Base-by-base conservation (phyloP, 2,329 filamentous ascomycete genomes). In the Pleoardoris graminearum region DNA sequence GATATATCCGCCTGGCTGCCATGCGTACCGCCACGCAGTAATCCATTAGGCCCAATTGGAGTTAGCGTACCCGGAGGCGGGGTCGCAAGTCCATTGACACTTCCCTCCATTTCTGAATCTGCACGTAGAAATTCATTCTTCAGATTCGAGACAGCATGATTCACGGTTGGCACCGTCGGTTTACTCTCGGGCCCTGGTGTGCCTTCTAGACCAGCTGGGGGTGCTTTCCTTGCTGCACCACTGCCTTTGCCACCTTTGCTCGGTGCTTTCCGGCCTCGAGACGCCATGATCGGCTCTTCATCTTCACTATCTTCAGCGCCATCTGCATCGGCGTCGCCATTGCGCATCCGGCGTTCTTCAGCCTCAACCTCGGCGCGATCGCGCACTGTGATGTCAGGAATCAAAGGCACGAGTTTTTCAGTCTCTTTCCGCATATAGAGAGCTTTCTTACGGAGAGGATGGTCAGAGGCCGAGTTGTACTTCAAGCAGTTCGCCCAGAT, bases 401-500 rank as follows among this genome's bases (percentile, higher is more conserved):
- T 99, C 35, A 97, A 78, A 5, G 92, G 92, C 12, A 96, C 92
- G 36, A 99, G 83, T 74, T 97, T 97, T 75, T 97, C 93, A 0
- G 94, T 96, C 75, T 97, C 92, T 71, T 94, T 97, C 61, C 91
- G 86, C 94, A 99, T 97, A 59, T 91, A 90, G 53, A 96, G 86
- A 11, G 94, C 94, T 80, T 97, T 95, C 69, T 94, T 91, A 37
- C 94, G 85, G 44, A 97, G 79, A 22, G 90, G 90, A 67, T 97
- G 91, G 55, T 86, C 86, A 63, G 91, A 87, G 58, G 95, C 91
- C 60, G 90, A 89, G 71, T 99, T 99, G 75, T 97, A 99, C 66
- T 89, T 91, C 50, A 99, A 80, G 71, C 94, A 99, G 69, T 99
- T 99, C 51, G 91, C 85, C 94, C 94, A 99, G 47, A 99, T 97